phyloP scores from a whole-genome alignment of 2,329 filamentous ascomycete species.

The Cladophialophora carrionii region DNA sequence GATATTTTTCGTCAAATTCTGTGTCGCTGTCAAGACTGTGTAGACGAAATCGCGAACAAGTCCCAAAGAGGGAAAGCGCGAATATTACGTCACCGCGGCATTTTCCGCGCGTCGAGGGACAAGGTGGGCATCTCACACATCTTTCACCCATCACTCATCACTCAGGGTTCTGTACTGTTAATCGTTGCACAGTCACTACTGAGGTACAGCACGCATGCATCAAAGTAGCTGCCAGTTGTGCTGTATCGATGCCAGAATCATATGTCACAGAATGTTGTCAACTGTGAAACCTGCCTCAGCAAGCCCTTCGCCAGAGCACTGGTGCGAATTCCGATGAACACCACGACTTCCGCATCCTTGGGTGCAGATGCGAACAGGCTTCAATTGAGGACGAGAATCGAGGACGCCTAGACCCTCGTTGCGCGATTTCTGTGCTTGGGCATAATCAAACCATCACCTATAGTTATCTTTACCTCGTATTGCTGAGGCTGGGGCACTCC shows the following conservation, averaged over 20 bases:
- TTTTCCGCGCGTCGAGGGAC: neutral
- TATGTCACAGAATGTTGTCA: neutral
- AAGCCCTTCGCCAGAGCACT: neutral
- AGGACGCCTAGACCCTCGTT: neutral
- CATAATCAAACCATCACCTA: slow-evolving; percentile 3
- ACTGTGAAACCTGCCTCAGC: neutral
- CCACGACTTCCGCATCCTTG: neutral
- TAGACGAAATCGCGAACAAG: too few species aligned
- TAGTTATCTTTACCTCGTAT: neutral
- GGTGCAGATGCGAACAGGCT: neutral
- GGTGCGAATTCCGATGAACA: neutral
- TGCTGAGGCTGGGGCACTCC: slow-evolving; percentile 12
- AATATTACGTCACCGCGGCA: slow-evolving; percentile 2
- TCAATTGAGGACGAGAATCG: neutral
- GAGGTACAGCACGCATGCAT: neutral
- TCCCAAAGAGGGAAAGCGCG: slow-evolving; percentile 7
- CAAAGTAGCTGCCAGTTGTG: neutral
- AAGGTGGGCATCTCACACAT: too few species aligned
- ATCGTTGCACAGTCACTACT: neutral
- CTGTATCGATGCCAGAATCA: neutral
- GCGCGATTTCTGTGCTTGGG: slow-evolving; percentile 16
- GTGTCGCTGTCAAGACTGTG: neutral
- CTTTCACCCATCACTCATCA: neutral
- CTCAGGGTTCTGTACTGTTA: neutral
- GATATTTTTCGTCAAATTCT: neutral